Evolutionary conservation across 805 yeast genomes (phyloP), one percentile per base, ranked within the genome.

Genomic region (Lachancea quebecensis): DNA sequence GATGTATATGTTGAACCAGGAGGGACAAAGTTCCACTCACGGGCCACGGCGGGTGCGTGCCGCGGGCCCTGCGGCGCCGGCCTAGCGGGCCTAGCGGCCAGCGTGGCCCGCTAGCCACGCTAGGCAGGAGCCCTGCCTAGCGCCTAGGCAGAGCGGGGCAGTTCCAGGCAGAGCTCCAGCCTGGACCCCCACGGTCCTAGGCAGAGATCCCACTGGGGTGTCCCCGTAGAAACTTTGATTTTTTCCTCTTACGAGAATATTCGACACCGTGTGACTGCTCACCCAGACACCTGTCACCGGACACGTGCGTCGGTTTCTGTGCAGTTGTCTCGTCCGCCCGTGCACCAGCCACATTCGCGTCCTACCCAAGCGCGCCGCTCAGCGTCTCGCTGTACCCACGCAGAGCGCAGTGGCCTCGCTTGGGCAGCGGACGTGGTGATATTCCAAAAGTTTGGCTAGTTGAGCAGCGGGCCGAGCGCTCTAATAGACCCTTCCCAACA

Each of bases 211-310:
- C 12, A 17, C n/a, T n/a, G n/a, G 30, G 29, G 15, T 5, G 15
- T 8, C 29, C 4, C 30, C n/a, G 12, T 12, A 6, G 12, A 18
- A 17, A n/a, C 39, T 15, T 21, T 15, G 29, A 11, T 11, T 36
- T 18, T 36, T 36, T 36, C 15, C 14, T 10, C 16, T 12, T 21
- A 4, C 12, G 28, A 3, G 10, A 29, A 36, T 5, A 4, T 18
- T 3, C 5, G 12, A 11, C 14, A 17, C 8, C 33, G 10, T 38
- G 33, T 38, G 41, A 38, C 41, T 27, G 32, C 15, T 38, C 25
- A 38, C 28, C 43, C 43, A 16, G 4, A 40, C 43, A 40, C 43
- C 43, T n/a, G n/a, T n/a, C n/a, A n/a, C n/a, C n/a, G n/a, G n/a
- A n/a, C n/a, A 21, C 25, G 25, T 21, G 25, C 25, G 25, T 7